Conservation (phyloP, 106 monocot species). For the Triglochin maritima region DNA sequence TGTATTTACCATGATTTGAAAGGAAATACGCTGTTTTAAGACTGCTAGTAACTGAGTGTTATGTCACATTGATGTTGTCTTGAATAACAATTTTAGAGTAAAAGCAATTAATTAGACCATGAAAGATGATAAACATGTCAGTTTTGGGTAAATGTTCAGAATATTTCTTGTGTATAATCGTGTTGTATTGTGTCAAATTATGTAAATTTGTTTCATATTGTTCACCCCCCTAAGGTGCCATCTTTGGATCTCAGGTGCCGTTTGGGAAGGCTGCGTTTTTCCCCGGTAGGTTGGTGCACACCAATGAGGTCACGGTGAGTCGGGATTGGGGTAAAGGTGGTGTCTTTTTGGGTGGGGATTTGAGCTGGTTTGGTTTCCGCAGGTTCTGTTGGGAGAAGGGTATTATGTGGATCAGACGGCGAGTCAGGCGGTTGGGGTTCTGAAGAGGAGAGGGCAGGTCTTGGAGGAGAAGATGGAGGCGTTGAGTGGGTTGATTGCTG, state of each 20-base stretch:
- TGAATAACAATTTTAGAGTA: too few relatives aligned
- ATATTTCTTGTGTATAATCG: too few relatives aligned
- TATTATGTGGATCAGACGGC: conserved; percentile 78
- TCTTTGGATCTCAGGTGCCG: conserved; percentile 47
- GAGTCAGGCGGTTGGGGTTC: conserved; percentile 76
- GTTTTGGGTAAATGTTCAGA: too few relatives aligned
- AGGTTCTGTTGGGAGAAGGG: conserved; percentile 90
- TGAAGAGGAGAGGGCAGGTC: conserved; percentile 55
- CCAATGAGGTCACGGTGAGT: conserved; percentile 66
- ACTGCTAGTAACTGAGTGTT: too few relatives aligned
- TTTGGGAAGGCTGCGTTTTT: conserved; percentile 91
- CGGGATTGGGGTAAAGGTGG: not conserved
- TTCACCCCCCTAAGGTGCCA: not conserved
- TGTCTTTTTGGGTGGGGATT: not conserved
- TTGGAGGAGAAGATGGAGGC: conserved; percentile 60
- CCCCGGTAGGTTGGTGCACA: conserved; percentile 84
- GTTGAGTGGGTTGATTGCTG: conserved; percentile 38
- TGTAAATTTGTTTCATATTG: not conserved
- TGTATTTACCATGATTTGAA: too few relatives aligned
- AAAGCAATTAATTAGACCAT: too few relatives aligned
- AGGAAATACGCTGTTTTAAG: too few relatives aligned
- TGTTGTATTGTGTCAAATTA: too few relatives aligned
- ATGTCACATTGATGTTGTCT: too few relatives aligned
- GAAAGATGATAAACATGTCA: too few relatives aligned
- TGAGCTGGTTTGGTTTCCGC: conserved; percentile 2